These are phyloP conservation scores for Ensete glaucum DNA, from an alignment of 176 grass and related monocot species.

Conservation along the genomic window DNA sequence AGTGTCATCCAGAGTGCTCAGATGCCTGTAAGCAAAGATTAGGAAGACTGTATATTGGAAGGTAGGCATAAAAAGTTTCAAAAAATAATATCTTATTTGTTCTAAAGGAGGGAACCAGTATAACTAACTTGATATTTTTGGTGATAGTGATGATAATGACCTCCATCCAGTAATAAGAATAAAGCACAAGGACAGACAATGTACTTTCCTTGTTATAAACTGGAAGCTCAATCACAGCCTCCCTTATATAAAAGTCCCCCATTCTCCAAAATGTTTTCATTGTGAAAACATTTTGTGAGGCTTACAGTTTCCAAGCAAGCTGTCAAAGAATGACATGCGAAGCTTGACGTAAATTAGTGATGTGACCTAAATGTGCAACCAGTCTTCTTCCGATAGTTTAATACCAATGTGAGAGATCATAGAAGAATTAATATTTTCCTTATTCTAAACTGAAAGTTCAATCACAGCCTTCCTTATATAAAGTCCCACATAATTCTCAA, in stretches of 20 bases:
- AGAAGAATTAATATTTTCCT: background rate
- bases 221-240: background rate
- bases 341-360: too few relatives aligned
- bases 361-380: too few relatives aligned
- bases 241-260: too few relatives aligned
- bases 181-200: background rate
- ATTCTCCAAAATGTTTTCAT: too few relatives aligned
- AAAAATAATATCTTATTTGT: background rate
- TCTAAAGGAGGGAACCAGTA: background rate
- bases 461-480: too few relatives aligned
- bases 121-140: background rate
- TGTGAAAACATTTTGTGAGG: too few relatives aligned
- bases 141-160: background rate
- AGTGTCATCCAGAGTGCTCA: slow-evolving; percentile 72
- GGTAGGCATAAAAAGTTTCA: background rate
- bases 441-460: background rate
- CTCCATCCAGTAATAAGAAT: background rate
- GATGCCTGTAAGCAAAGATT: slow-evolving; percentile 39
- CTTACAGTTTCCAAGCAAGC: too few relatives aligned
- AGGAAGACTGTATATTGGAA: background rate
- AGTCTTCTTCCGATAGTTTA: background rate
- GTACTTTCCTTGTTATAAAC: background rate
- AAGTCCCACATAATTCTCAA: too few relatives aligned
- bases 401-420: background rate
- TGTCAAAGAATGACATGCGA: too few relatives aligned